Evolutionary conservation across 75 land plant genomes (phyloP).

Genomic region (Pinus tabuliformis): DNA sequence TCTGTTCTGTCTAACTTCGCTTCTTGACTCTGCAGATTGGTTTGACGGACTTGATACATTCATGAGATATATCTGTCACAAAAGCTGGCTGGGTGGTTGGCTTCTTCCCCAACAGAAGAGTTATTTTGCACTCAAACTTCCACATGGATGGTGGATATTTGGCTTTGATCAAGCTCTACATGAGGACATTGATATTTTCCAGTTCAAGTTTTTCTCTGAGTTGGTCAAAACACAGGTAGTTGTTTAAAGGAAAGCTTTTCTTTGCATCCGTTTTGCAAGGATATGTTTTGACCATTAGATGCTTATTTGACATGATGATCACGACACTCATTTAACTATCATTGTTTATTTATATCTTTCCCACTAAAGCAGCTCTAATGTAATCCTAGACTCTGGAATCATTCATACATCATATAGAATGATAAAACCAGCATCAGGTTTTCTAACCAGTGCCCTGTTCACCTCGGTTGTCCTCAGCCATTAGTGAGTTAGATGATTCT

Average conservation of each 20-base stretch:
- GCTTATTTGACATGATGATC: not conserved
- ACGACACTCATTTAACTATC: not conserved
- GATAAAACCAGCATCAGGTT: too few relatives aligned
- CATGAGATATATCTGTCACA: conserved; percentile 96
- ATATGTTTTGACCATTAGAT: not conserved
- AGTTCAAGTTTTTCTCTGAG: conserved; percentile 89
- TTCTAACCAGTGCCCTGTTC: too few relatives aligned
- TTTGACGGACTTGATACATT: conserved; percentile 98
- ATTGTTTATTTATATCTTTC: not conserved
- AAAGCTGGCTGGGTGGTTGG: conserved; percentile 99
- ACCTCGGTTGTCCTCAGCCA: too few relatives aligned
- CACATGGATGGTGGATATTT: conserved; percentile 98
- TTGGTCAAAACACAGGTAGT: conserved; percentile 64
- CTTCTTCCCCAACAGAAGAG: conserved; percentile 96
- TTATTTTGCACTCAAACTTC: conserved; percentile 94
- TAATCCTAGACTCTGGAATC: not conserved
- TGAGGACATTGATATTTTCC: conserved; percentile 93
- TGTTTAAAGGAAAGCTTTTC: not conserved
- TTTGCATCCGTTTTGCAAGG: not conserved
- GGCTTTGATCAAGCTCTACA: conserved; percentile 97
- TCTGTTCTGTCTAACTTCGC: not conserved
- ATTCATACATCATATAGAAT: not conserved
- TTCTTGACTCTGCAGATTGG: conserved; percentile 74
- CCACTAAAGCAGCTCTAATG: not conserved
- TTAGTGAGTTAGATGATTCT: too few relatives aligned